Conservation (phyloP, 2,329 filamentous ascomycete genomes). For the Paracamarosporium sp. region DNA sequence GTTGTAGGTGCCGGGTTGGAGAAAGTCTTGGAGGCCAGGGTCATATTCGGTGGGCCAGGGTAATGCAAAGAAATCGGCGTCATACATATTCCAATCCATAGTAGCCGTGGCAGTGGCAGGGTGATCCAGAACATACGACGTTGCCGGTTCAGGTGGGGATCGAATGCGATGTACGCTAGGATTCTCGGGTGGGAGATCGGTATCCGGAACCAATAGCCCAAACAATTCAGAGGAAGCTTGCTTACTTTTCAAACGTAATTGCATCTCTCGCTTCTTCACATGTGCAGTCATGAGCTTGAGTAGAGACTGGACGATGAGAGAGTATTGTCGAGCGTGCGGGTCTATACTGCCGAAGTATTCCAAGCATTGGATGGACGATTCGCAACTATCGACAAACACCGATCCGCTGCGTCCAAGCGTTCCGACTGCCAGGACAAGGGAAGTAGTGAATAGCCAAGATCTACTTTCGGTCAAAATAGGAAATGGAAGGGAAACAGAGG, state of each 20-base stretch:
- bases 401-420: slow-evolving; percentile 32
- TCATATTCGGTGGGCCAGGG: slow-evolving; percentile 40
- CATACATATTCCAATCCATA: slow-evolving; percentile 40
- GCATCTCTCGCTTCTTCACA: slow-evolving; percentile 30
- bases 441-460: slow-evolving; percentile 40
- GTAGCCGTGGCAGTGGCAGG: slow-evolving; percentile 14
- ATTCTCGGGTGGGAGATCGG: not conserved
- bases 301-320: slow-evolving; percentile 32
- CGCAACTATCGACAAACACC: slow-evolving; percentile 26
- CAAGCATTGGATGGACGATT: slow-evolving; percentile 30
- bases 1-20: slow-evolving; percentile 38
- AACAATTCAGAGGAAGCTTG: slow-evolving; percentile 39
- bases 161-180: not conserved
- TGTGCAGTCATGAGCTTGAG: slow-evolving; percentile 32
- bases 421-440: slow-evolving; percentile 35
- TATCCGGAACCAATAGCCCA: slow-evolving; percentile 27
- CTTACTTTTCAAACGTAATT: slow-evolving; percentile 30
- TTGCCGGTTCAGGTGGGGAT: not conserved
- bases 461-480: not conserved
- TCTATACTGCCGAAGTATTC: slow-evolving; percentile 36
- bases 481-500: not conserved
- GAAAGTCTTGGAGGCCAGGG: slow-evolving; percentile 37
- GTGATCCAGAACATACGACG: slow-evolving; percentile 11
- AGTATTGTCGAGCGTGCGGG: slow-evolving; percentile 40
- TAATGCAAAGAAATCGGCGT: slow-evolving; percentile 38